These are phyloP conservation scores for Lignosus rhinocerotis DNA, from an alignment of 1,284 basidiomycete genomes.

Conservation along the genomic window DNA sequence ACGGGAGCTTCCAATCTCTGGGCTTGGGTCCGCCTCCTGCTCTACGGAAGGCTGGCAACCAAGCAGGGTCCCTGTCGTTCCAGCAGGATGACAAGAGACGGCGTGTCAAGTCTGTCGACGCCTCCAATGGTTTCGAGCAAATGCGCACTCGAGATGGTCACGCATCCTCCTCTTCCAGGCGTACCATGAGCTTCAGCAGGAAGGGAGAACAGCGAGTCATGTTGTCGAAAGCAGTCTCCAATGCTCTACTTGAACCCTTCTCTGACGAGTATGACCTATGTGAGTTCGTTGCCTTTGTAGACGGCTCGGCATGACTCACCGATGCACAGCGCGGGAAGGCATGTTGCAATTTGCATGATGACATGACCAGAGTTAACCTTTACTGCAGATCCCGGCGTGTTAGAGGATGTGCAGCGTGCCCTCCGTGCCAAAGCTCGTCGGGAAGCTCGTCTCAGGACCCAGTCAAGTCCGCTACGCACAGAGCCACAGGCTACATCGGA, in stretches of 20 bases:
- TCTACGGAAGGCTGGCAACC: conserved; percentile 21
- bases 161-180: conserved; percentile 15
- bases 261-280: conserved; percentile 75
- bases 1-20: conserved; percentile 20
- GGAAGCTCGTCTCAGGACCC: conserved; percentile 58
- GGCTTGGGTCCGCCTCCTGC: conserved; percentile 32
- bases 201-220: conserved; percentile 18
- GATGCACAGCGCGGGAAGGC: conserved; percentile 64
- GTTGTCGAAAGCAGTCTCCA: conserved; percentile 14
- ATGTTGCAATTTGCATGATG: conserved; percentile 25
- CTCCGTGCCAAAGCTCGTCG: conserved; percentile 68
- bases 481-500: conserved; percentile 28
- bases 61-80: conserved; percentile 10
- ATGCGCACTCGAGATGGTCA: conserved; percentile 14
- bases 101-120: conserved; percentile 33
- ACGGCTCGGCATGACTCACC: neutral
- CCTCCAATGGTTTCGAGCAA: conserved; percentile 14
- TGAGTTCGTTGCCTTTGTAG: conserved; percentile 36
- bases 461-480: conserved; percentile 31
- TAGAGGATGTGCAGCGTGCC: conserved; percentile 75
- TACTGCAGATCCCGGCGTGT: conserved; percentile 60
- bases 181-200: conserved; percentile 21
- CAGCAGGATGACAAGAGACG: conserved; percentile 30
- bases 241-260: conserved; percentile 38
- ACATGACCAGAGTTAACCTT: conserved; percentile 16